Percentiles rank a stretch among this genome's conserved stretches.
phyloP scores from a whole-genome alignment of 768 basidiomycete genomes.

The Xerocomus brunneocitrinus region DNA sequence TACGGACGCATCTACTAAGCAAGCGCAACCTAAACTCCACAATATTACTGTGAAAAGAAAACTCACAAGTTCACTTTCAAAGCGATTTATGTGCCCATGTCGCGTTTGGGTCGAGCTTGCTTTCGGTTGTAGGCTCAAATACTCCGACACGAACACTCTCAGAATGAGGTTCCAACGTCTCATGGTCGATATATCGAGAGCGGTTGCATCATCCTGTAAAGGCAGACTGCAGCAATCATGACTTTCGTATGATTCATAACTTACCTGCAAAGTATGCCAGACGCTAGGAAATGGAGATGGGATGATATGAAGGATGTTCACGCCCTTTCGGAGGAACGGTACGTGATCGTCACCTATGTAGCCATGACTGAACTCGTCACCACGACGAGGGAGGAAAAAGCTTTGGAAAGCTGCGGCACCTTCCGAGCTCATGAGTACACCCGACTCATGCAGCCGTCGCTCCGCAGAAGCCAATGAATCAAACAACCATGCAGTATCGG shows the following conservation, averaged over 20 bases:
- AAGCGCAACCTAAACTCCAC: not conserved
- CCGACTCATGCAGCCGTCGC: constrained; percentile 57
- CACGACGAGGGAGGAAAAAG: constrained; percentile 58
- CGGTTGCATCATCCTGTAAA: constrained; percentile 81
- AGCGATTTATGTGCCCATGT: constrained; percentile 32
- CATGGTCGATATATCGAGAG: constrained; percentile 80
- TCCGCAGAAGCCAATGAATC: constrained; percentile 75
- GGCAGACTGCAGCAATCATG: not conserved
- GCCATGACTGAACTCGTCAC: constrained; percentile 38
- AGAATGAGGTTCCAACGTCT: constrained; percentile 86
- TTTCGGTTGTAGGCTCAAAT: constrained; percentile 64
- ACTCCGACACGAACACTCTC: constrained; percentile 86
- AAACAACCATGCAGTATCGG: constrained; percentile 91
- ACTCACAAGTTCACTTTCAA: constrained; percentile 47
- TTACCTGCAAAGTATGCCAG: constrained; percentile 79
- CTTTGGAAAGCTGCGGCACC: constrained; percentile 45
- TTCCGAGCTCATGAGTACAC: constrained; percentile 51
- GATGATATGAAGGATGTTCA: constrained; percentile 87
- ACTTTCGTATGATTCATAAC: constrained; percentile 17
- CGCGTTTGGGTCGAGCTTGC: constrained; percentile 28
- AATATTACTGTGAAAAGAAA: not conserved
- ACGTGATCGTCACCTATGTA: constrained; percentile 91
- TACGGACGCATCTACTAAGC: constrained; percentile 19
- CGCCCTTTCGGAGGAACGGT: constrained; percentile 80
- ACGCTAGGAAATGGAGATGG: constrained; percentile 83